phyloP scores from a whole-genome alignment of 2,329 filamentous ascomycete genomes.

The Ophiostoma montium region DNA sequence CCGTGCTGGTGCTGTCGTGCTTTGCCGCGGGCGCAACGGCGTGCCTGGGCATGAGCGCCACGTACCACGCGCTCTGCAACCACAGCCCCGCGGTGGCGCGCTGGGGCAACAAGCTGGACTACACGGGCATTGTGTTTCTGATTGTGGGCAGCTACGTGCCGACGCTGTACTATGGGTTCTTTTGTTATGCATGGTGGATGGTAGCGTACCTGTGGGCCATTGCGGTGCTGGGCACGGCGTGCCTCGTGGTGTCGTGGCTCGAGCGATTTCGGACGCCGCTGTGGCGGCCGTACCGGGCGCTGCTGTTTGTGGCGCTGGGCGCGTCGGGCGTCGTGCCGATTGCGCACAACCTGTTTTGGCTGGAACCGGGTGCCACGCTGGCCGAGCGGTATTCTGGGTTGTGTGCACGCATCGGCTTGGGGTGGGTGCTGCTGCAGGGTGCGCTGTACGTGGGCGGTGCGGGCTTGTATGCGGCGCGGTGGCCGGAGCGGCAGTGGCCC shows the following conservation, averaged over 20 bases:
- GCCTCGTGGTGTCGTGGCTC: slow-evolving; percentile 60
- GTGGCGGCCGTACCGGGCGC: slow-evolving; percentile 72
- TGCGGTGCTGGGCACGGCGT: slow-evolving; percentile 59
- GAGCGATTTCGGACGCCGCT: slow-evolving; percentile 71
- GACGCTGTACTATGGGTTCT: slow-evolving; percentile 76
- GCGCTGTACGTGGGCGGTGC: slow-evolving; percentile 76
- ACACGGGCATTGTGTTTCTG: slow-evolving; percentile 80
- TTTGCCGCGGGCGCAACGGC: slow-evolving; percentile 64
- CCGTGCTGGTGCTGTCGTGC: slow-evolving; percentile 60
- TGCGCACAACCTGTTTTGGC: slow-evolving; percentile 48
- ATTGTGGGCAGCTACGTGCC: slow-evolving; percentile 90
- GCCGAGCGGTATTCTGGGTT: slow-evolving; percentile 51
- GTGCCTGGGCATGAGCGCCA: slow-evolving; percentile 69
- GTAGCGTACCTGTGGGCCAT: slow-evolving; percentile 68
- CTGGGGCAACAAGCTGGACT: slow-evolving; percentile 88
- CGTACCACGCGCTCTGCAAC: slow-evolving; percentile 73
- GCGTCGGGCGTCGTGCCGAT: slow-evolving; percentile 73
- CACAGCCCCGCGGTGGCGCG: slow-evolving; percentile 66
- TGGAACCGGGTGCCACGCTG: slow-evolving; percentile 10
- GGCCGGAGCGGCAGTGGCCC: slow-evolving; percentile 69
- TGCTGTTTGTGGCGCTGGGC: slow-evolving; percentile 83
- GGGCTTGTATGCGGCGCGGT: slow-evolving; percentile 68
- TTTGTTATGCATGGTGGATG: slow-evolving; percentile 51
- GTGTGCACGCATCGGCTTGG: slow-evolving; percentile 60
- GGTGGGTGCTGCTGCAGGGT: slow-evolving; percentile 69